These are phyloP conservation scores for Caloboletus inedulis DNA, from an alignment of 1,284 basidiomycete genomes.

Conservation along the genomic window DNA sequence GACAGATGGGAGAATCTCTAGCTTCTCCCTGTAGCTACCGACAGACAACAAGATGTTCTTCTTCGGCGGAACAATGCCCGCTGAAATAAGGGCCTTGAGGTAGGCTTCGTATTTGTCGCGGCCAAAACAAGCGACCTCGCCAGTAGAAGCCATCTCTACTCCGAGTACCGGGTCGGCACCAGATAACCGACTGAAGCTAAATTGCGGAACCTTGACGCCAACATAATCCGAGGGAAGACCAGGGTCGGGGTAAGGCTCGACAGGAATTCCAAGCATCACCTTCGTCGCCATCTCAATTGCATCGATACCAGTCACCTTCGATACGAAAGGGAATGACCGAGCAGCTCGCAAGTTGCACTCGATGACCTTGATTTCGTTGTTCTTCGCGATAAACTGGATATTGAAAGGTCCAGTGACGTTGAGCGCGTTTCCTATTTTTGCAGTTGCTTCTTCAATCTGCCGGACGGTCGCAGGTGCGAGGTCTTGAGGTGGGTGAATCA, in stretches of 20 bases:
- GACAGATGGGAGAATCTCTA: slow-evolving; percentile 95
- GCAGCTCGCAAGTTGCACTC: slow-evolving; percentile 98
- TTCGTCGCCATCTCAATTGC: slow-evolving; percentile 99
- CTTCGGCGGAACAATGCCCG: slow-evolving; percentile 91
- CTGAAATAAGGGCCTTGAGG: slow-evolving; percentile 94
- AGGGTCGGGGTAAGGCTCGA: slow-evolving; percentile 87
- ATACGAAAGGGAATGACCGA: slow-evolving; percentile 98
- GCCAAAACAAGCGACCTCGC: slow-evolving; percentile 98
- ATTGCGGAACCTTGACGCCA: slow-evolving; percentile 98
- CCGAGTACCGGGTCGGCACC: slow-evolving; percentile 98
- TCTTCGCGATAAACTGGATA: slow-evolving; percentile 99
- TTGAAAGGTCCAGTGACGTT: slow-evolving; percentile 99
- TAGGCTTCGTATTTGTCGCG: slow-evolving; percentile 98
- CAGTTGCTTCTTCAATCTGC: slow-evolving; percentile 94
- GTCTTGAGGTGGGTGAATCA: slow-evolving; percentile 97
- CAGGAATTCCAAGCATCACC: slow-evolving; percentile 91
- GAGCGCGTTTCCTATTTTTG: slow-evolving; percentile 96
- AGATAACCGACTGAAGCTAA: slow-evolving; percentile 93
- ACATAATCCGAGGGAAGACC: slow-evolving; percentile 91
- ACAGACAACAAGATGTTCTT: slow-evolving; percentile 95
- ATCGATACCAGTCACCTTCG: slow-evolving; percentile 96
- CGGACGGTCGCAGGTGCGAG: slow-evolving; percentile 94
- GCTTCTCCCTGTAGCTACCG: slow-evolving; percentile 96
- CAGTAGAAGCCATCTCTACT: slow-evolving; percentile 99
- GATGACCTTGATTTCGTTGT: slow-evolving; percentile 99